These are phyloP conservation scores for Micractinium conductrix DNA, from an alignment of 139 green algal species.

Conservation along the genomic window DNA sequence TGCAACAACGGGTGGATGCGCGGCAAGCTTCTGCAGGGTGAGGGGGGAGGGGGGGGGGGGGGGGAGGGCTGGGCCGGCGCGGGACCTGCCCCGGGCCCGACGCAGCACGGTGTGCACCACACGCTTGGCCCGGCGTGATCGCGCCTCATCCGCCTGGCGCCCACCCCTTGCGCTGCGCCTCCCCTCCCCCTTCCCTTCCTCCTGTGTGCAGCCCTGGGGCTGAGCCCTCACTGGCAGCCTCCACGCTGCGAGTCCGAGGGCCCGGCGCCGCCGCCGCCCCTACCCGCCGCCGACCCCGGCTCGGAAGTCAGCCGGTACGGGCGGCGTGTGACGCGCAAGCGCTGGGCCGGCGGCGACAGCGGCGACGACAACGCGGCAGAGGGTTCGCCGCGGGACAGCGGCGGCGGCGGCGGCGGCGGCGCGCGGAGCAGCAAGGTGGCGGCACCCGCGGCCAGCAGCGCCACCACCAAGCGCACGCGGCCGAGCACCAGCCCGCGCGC, in stretches of 20 bases:
- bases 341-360: not conserved
- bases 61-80: not conserved
- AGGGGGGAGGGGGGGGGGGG: not conserved
- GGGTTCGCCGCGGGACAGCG: not conserved
- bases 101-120: not conserved
- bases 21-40: conserved; percentile 17
- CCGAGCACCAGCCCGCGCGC: not conserved
- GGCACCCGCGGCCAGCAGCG: not conserved
- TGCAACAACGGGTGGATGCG: conserved; percentile 23
- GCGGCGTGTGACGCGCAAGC: not conserved
- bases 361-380: not conserved
- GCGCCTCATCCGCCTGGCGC: not conserved
- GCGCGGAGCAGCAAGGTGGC: no score
- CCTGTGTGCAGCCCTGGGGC: conserved; percentile 1
- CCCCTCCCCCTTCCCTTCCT: not conserved
- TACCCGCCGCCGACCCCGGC: not conserved
- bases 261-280: not conserved
- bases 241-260: not conserved
- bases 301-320: not conserved
- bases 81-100: not conserved
- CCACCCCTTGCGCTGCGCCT: not conserved
- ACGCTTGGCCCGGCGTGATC: not conserved
- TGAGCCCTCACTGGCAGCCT: not conserved
- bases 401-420: no score
- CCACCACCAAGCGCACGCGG: not conserved